Evolutionary conservation across 2,329 filamentous ascomycete genomes (phyloP), one percentile per base, ranked within the genome.

Genomic region (Acrocalymma vagum): DNA sequence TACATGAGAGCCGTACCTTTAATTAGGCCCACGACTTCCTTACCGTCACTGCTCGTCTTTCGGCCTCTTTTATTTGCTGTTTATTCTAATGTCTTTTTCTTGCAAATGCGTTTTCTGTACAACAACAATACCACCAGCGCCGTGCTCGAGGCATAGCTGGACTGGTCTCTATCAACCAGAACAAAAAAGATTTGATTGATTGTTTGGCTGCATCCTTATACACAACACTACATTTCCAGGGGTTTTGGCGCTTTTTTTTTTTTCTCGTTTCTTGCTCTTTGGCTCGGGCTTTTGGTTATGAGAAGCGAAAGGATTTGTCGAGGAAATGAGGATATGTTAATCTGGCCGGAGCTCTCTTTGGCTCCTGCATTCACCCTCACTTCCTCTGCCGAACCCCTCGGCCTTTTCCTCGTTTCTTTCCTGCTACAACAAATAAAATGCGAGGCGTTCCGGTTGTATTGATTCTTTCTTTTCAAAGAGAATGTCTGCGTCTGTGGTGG

Each of bases 21-120:
- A 30, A 48, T 42, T 70, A 69, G 66, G 65, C 62, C 48, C 66
- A 70, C 65, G 65, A 54, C 50, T 36, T 20, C 26, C 20, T 10
- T 23, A 31, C 40, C 37, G 38, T 40, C 23, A 8, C 37, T 37
- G 30, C 17, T 28, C 23, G 20, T 33, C 10, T 29, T 39, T 42
- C 36, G 9, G 18, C 15, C 24, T 42, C 31, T 47, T 23, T 45
- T 39, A 45, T 45, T 27, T 35, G 22, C 35, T 42, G 29, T 26
- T 24, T 13, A 35, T 29, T 39, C 17, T 26, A 29, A 13, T 30
- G 22, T 9, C 14, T 22, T 22, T 23, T 29, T 6, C n/a, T 9
- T 29, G 15, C 23, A 16, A 41, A 44, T 41, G 36, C 15, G 18
- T 40, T 35, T 45, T 21, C 26, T 58, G 54, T 58, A 58, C 45